These are phyloP conservation scores for Rhynchosporium secalis DNA, from an alignment of 2,329 filamentous ascomycete genomes.

Conservation along the genomic window DNA sequence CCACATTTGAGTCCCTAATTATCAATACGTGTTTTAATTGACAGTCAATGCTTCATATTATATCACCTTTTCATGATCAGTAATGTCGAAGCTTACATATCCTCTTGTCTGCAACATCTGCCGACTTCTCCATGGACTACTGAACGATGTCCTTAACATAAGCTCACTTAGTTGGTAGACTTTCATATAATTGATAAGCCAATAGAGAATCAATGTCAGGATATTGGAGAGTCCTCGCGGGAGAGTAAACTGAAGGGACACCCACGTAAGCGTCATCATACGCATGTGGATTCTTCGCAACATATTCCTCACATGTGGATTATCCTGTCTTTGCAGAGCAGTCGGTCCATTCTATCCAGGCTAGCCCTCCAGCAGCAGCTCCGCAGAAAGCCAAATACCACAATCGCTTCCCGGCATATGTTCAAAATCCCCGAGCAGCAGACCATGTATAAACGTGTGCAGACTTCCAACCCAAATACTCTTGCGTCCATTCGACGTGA, in stretches of 20 bases:
- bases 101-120: too few relatives aligned
- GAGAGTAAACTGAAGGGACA: neutral
- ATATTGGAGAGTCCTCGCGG: neutral
- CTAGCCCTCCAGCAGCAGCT: conserved; percentile 71
- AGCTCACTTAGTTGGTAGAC: conserved; percentile 51
- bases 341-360: conserved; percentile 44
- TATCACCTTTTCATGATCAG: too few relatives aligned
- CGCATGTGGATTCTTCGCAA: conserved; percentile 65
- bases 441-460: conserved; percentile 59
- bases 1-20: too few relatives aligned
- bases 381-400: conserved; percentile 87
- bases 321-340: conserved; percentile 58
- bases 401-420: conserved; percentile 73
- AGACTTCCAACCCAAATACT: conserved; percentile 68
- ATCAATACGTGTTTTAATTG: too few relatives aligned
- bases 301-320: conserved; percentile 72
- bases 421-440: conserved; percentile 70
- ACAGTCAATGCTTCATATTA: too few relatives aligned
- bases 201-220: conserved; percentile 45
- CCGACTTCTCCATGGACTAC: too few relatives aligned
- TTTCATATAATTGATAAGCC: conserved; percentile 71
- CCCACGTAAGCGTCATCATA: conserved; percentile 66
- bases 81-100: too few relatives aligned
- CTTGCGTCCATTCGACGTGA: conserved; percentile 47
- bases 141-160: too few relatives aligned